Base-by-base conservation (phyloP, 1,284 basidiomycete species). In the Rhodofomes roseus region DNA sequence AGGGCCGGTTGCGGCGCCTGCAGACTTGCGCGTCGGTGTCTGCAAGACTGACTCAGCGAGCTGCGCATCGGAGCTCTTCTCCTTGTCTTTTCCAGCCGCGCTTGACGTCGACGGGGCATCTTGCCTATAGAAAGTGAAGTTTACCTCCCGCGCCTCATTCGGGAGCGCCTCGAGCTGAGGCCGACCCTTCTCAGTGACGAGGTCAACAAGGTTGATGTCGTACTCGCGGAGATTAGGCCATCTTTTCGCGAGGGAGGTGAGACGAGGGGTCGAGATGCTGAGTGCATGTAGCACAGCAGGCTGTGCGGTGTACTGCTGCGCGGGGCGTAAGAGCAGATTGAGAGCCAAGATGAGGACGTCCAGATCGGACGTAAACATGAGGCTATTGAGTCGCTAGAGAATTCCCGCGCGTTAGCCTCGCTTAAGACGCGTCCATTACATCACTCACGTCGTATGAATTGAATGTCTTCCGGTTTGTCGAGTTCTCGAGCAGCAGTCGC, bases 391-490 rank as follows among this genome's bases (percentile, higher is more conserved):
- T 63, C 95, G 91, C 95, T 97, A 69, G 34, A 57, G 18, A 20
- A 58, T 36, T 46, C 36, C 60, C 51, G 61, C 44, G 58, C 41
- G 53, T 60, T 57, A 60, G 70, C 43, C 61, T 8, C 25, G 54
- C 41, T 66, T 44, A 66, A 57, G 50, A 58, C 56, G 18, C 52
- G 48, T 44, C 18, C 57, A 40, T 52, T 58, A 63, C 54, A 36
- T 37, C 23, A 77, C 93, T 76, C 75, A 97, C 96, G 74, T 99
- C 97, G 74, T 98, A 99, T 2, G 95, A 98, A 62, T 87, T 89
- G 77, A 93, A 99, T 61, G 96, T 91, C 80, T 98, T 99, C 70
- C 97, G 83, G 72, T 97, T 99, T 52, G 96, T 99, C 60, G 96
- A 97, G 74, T 98, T 98, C 77, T 99, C 97, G 69, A 99, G 79